Base-by-base conservation (phyloP, 2,329 filamentous ascomycete genomes). In the Xylariaceae sp. region DNA sequence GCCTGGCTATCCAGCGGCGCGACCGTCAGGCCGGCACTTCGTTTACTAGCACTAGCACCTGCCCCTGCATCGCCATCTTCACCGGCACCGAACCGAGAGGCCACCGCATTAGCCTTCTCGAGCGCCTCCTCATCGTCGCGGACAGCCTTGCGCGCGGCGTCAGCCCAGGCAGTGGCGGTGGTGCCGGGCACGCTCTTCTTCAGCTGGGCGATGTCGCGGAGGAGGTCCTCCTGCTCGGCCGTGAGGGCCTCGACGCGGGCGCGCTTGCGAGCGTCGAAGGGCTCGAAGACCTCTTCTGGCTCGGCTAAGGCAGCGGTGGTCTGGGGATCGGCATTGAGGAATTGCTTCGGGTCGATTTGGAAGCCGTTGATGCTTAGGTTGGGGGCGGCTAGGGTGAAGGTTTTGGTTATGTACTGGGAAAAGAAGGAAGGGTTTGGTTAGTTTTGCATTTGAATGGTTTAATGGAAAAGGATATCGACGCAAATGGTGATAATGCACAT, bases 321-420 rank as follows among this genome's bases (percentile, higher is more conserved):
- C 27, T 40, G 12, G 45, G 50, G 57, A 62, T 51, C 9, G 60
- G 55, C 54, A 65, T 54, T 30, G 67, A 60, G 50, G 78, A 68
- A 65, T 76, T 73, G 4, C 67, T 65, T 11, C 71, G 58, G 43
- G 53, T 74, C 67, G 45, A 81, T 72, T 60, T 75, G 69, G 60
- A 83, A 72, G 53, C 84, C 84, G 72, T 86, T 86, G 66, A 86
- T 84, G 57, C 75, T 75, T 53, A 86, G 76, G 71, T 84, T 85
- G 7, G 79, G 77, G 2, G 77, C 71, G 31, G 82, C 80, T 58
- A 82, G 74, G 51, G 73, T 72, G 69, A 85, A 86, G 9, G 83
- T 84, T 47, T 76, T 75, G 58, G 73, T 71, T 64, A 87, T 84
- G 73, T 85, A 86, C 81, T 85, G 6, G 4, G 11, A 19, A 3